phyloP scores from a whole-genome alignment of 345 rosid species.

The Psidium guajava region DNA sequence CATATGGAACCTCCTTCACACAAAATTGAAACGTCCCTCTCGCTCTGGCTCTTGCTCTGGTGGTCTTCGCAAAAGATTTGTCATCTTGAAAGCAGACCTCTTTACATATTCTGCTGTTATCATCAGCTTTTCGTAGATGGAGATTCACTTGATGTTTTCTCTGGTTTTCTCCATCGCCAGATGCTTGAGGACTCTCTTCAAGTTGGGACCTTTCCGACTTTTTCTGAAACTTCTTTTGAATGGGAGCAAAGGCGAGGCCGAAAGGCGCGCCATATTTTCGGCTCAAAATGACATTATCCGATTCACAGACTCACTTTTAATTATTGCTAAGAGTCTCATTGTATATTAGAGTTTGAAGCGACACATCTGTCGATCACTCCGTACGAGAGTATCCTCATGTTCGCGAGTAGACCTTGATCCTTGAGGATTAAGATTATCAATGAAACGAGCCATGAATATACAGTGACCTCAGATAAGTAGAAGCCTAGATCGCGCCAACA shows the following conservation, averaged over 20 bases:
- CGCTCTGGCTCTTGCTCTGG: neutral
- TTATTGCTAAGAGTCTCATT: accelerated
- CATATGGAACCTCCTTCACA: neutral
- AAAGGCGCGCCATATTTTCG: too few relatives aligned
- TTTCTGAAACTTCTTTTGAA: neutral
- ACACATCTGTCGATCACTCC: neutral
- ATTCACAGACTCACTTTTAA: neutral
- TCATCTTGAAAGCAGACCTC: neutral
- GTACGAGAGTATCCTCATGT: neutral
- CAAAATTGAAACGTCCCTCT: neutral
- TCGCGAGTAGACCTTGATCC: neutral
- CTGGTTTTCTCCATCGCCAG: neutral
- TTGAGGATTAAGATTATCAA: neutral
- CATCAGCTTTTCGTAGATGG: neutral
- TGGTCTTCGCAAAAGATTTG: neutral
- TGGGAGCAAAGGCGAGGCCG: neutral
- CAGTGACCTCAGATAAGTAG: neutral
- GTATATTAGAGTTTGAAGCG: too few relatives aligned
- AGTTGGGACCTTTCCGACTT: neutral
- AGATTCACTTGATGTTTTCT: neutral
- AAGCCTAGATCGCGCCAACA: neutral
- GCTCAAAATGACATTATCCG: neutral
- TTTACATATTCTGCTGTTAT: neutral
- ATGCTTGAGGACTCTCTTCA: neutral
- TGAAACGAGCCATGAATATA: neutral